Evolutionary conservation across 2,329 filamentous ascomycete species (phyloP).

Genomic region (Hymenoscyphus scutula): DNA sequence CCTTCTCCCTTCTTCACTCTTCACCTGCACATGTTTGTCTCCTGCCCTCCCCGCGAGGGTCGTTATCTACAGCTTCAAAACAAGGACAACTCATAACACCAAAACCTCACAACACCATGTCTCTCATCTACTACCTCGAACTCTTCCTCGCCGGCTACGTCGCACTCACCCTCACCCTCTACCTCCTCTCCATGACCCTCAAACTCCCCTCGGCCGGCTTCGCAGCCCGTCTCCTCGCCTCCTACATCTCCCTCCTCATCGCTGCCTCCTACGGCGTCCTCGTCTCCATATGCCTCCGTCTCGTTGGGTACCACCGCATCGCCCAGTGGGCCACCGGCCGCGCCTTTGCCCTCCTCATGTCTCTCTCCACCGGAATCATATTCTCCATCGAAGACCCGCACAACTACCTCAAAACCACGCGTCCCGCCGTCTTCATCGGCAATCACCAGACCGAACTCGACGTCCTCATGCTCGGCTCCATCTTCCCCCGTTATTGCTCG

Average conservation of each 20-base stretch:
- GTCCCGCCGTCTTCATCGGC: conserved; percentile 86
- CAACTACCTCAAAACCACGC: conserved; percentile 51
- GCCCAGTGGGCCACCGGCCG: conserved; percentile 84
- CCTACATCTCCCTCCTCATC: conserved; percentile 60
- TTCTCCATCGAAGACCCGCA: conserved; percentile 72
- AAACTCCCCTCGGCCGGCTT: conserved; percentile 61
- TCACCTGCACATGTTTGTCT: conserved; percentile 28
- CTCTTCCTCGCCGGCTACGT: conserved; percentile 53
- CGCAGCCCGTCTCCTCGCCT: conserved; percentile 64
- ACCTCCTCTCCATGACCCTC: conserved; percentile 62
- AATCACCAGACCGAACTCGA: conserved; percentile 98
- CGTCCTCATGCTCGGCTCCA: conserved; percentile 81
- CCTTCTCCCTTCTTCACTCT: conserved; percentile 11
- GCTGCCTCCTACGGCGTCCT: conserved; percentile 72
- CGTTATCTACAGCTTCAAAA: not conserved
- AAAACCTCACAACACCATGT: conserved; percentile 24
- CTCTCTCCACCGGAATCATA: conserved; percentile 68
- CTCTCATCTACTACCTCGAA: conserved; percentile 34
- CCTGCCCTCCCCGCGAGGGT: conserved; percentile 34
- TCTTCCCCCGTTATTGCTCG: conserved; percentile 89
- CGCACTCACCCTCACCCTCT: conserved; percentile 49
- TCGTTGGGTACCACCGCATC: conserved; percentile 69
- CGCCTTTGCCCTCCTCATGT: conserved; percentile 78
- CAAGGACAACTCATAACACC: not conserved
- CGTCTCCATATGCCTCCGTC: conserved; percentile 67